Percentiles rank a stretch among this genome's conserved stretches.
Evolutionary conservation across 1,284 basidiomycete species (phyloP).

Genomic region (Ustanciosporium gigantosporum): DNA sequence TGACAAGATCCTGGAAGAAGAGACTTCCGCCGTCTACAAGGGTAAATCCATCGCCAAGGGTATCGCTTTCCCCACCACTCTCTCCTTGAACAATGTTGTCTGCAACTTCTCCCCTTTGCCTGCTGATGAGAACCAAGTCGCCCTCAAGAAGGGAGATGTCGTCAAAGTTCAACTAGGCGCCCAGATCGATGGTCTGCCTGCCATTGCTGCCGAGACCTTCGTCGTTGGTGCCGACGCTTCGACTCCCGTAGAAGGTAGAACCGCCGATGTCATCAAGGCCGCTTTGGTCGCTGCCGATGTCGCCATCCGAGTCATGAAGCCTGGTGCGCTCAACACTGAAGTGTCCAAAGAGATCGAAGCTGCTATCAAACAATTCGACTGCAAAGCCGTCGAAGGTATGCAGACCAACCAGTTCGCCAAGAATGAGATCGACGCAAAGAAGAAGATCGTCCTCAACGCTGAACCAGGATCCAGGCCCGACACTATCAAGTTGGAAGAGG

Average conservation of each 20-base stretch:
- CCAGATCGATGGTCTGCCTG: slow-evolving; percentile 89
- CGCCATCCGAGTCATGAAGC: slow-evolving; percentile 66
- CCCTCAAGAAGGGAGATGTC: slow-evolving; percentile 83
- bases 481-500: slow-evolving; percentile 68
- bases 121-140: slow-evolving; percentile 66
- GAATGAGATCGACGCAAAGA: slow-evolving; percentile 73
- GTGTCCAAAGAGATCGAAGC: slow-evolving; percentile 85
- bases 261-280: slow-evolving; percentile 88
- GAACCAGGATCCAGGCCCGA: slow-evolving; percentile 51
- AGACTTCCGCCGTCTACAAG: slow-evolving; percentile 84
- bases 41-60: slow-evolving; percentile 78
- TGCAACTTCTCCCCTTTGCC: slow-evolving; percentile 68
- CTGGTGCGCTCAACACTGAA: slow-evolving; percentile 89
- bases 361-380: slow-evolving; percentile 64
- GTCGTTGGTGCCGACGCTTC: slow-evolving; percentile 71
- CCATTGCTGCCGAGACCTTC: slow-evolving; percentile 79
- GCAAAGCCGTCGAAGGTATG: slow-evolving; percentile 65
- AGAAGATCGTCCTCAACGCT: slow-evolving; percentile 53
- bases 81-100: slow-evolving; percentile 80
- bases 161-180: slow-evolving; percentile 95
- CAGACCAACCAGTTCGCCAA: slow-evolving; percentile 91
- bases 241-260: slow-evolving; percentile 77
- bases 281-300: slow-evolving; percentile 90
- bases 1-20: slow-evolving; percentile 86
- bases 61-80: slow-evolving; percentile 84